Evolutionary conservation across 106 monocot genomes (phyloP).

Genomic region (Dioscorea zingiberensis): DNA sequence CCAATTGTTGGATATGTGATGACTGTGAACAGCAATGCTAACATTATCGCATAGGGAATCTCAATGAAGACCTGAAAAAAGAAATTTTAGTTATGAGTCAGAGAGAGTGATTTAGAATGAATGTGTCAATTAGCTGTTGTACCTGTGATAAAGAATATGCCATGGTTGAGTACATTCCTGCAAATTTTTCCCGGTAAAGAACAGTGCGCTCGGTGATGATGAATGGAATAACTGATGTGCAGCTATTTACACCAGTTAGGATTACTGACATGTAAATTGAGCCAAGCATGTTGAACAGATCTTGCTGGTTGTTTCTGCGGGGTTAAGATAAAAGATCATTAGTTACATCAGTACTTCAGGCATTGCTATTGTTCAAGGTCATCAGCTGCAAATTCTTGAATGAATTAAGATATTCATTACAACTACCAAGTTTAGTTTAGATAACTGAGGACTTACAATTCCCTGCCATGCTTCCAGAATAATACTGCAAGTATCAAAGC

Average conservation of each 20-base stretch:
- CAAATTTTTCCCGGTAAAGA: slow-evolving; percentile 59
- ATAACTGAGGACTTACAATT: slow-evolving; percentile 31
- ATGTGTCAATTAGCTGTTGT: not conserved
- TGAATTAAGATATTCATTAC: no score
- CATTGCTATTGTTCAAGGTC: no score
- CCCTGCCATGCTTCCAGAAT: slow-evolving; percentile 50
- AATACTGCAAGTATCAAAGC: slow-evolving; percentile 21
- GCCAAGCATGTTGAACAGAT: slow-evolving; percentile 61
- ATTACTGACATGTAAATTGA: slow-evolving; percentile 24
- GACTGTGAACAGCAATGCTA: slow-evolving; percentile 26
- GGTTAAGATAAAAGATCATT: no score
- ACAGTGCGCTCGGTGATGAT: slow-evolving; percentile 48
- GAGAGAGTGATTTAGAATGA: no score
- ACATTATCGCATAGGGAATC: slow-evolving; percentile 46
- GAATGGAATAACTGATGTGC: slow-evolving; percentile 32
- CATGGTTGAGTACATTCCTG: slow-evolving; percentile 78
- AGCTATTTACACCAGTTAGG: slow-evolving; percentile 36
- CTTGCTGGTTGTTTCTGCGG: slow-evolving; percentile 53
- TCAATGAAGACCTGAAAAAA: slow-evolving; percentile 46
- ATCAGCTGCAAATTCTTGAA: no score
- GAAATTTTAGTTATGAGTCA: no score
- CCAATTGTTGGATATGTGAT: slow-evolving; percentile 58
- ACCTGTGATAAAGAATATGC: slow-evolving; percentile 74
- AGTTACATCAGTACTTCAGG: not conserved
- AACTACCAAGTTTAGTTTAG: no score